Conservation (phyloP, 768 basidiomycete species). For the Leccinum disarticulatum region DNA sequence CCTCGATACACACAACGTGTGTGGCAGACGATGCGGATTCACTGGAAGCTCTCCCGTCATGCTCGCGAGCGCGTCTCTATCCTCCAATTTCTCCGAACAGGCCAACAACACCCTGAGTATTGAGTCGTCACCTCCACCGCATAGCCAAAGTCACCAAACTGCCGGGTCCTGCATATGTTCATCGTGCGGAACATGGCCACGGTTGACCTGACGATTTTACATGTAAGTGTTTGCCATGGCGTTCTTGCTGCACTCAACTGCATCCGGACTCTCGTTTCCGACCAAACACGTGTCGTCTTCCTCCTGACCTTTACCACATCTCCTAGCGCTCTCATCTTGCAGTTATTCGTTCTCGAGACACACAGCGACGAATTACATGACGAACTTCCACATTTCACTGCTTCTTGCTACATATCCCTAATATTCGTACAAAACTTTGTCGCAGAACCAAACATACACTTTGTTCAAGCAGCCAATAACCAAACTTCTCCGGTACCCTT, state of each 20-base stretch:
- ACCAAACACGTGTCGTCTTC: not conserved
- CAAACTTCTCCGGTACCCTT: not conserved
- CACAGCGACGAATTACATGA: not conserved
- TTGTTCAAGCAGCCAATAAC: not conserved
- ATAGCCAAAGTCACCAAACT: no score
- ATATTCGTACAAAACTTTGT: not conserved
- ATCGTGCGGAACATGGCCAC: no score
- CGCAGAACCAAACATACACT: not conserved
- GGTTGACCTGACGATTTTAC: no score
- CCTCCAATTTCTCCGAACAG: no score
- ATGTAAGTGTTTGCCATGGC: no score
- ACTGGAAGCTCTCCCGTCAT: no score
- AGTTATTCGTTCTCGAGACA: not conserved
- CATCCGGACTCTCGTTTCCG: constrained; percentile 1
- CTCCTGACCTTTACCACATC: not conserved
- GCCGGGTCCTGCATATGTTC: no score
- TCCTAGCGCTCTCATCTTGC: not conserved
- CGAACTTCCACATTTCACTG: not conserved
- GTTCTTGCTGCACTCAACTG: not conserved
- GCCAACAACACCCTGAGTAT: no score
- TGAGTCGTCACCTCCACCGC: no score
- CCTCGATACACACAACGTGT: no score
- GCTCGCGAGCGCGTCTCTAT: no score
- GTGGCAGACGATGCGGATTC: no score
- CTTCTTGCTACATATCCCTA: not conserved